A percentile compares a stretch with the other conserved stretches of the same genome.
phyloP scores from a whole-genome alignment of 176 grass and related monocot species.

The Metroxylon sagu region DNA sequence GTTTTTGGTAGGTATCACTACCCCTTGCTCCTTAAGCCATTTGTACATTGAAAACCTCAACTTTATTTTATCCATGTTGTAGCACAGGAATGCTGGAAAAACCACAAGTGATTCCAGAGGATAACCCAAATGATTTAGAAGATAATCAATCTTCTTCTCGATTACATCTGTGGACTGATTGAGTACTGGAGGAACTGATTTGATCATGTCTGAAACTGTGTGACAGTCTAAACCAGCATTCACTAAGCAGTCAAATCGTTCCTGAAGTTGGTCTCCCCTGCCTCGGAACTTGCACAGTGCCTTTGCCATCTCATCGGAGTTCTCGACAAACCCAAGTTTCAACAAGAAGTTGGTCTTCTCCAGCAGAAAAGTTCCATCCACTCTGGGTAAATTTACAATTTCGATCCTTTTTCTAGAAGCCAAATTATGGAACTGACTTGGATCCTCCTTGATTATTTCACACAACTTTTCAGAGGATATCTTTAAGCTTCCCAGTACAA shows the following conservation, averaged over 20 bases:
- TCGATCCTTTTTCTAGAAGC: conserved; percentile 16
- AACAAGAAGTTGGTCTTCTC: conserved; percentile 47
- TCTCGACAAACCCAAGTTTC: conserved; percentile 42
- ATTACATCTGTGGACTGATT: conserved; percentile 34
- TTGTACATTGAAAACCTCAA: conserved; percentile 41
- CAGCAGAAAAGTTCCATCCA: conserved; percentile 27
- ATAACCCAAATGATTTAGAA: conserved; percentile 35
- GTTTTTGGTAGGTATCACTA: conserved; percentile 10
- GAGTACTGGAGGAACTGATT: conserved; percentile 26
- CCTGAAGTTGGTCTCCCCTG: conserved; percentile 40
- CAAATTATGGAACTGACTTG: conserved; percentile 31
- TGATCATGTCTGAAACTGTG: conserved; percentile 34
- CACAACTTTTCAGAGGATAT: conserved; percentile 28
- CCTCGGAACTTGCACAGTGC: conserved; percentile 30
- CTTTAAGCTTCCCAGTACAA: conserved; percentile 21
- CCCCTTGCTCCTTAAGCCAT: conserved; percentile 32
- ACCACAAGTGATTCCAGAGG: conserved; percentile 25
- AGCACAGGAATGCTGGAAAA: conserved; percentile 34
- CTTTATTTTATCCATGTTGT: conserved; percentile 46
- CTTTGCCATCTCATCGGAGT: conserved; percentile 43
- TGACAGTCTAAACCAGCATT: conserved; percentile 38
- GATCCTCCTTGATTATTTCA: conserved; percentile 46
- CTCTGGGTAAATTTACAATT: conserved; percentile 5
- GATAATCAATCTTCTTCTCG: conserved; percentile 42
- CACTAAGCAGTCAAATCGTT: conserved; percentile 40